Percentiles rank a stretch among this genome's conserved stretches.
phyloP scores from a whole-genome alignment of 2,329 filamentous ascomycete genomes.

The Grosmannia penicillata region DNA sequence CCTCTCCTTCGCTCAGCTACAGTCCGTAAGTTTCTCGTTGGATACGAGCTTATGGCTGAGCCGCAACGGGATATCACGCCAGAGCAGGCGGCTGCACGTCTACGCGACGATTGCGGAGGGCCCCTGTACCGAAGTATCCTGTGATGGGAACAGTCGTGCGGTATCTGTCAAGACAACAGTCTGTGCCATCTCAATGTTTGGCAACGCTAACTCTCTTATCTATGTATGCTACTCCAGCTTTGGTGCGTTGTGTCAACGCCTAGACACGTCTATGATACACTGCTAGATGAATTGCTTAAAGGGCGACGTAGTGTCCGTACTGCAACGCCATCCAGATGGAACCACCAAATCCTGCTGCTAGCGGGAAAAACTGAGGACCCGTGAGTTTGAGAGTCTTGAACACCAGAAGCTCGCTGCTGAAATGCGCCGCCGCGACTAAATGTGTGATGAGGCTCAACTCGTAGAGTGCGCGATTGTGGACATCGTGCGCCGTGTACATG shows the following conservation, averaged over 20 bases:
- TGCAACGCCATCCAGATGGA: conserved; percentile 51
- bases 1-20: conserved; percentile 84
- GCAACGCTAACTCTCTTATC: too few relatives aligned
- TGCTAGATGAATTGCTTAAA: neutral
- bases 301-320: conserved; percentile 50
- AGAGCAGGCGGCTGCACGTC: conserved; percentile 72
- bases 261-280: too few relatives aligned
- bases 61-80: conserved; percentile 97
- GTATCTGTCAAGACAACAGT: too few relatives aligned
- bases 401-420: conserved; percentile 63
- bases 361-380: conserved; percentile 38
- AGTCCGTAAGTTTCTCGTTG: conserved; percentile 90
- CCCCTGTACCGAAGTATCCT: conserved; percentile 66
- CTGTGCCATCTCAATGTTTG: too few relatives aligned
- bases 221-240: too few relatives aligned
- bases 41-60: conserved; percentile 92
- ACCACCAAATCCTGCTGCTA: conserved; percentile 27
- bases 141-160: too few relatives aligned
- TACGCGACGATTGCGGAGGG: conserved; percentile 64
- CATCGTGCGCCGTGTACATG: conserved; percentile 72
- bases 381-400: conserved; percentile 61
- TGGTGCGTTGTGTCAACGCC: too few relatives aligned
- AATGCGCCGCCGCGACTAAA: conserved; percentile 62
- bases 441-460: conserved; percentile 74
- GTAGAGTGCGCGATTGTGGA: conserved; percentile 58